Base-by-base conservation (phyloP, 1,139 yeast genomes). In the Ogataea hybrid region DNA sequence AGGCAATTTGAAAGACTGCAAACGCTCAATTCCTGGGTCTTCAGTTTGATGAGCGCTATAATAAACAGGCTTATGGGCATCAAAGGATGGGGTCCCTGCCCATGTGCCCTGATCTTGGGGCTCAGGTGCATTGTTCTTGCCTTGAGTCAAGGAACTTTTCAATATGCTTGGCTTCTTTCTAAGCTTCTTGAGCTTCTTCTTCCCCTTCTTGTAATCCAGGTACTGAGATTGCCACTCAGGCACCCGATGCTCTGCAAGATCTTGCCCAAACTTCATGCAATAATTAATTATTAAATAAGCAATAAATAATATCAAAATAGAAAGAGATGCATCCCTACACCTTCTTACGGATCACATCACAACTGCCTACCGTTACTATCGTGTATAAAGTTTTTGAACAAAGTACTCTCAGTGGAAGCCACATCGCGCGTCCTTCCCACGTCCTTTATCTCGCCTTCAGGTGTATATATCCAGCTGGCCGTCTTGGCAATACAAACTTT, bases 221-320 rank as follows among this genome's bases (percentile, higher is more conserved):
- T 88, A 87, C 60, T 84, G 88, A 47, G 77, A 78, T 53, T 79
- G 72, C 96, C 96, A 87, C 61, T 87, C 96, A 2, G 95, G 94
- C 9, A 85, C 85, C 44, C 76, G 66, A 21, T 77, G 77, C 32
- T 77, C 81, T 42, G 68, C 70, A 42, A 79, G 64, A 33, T 80
- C 74, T 48, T 76, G 83, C 12, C 77, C 82, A 55, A 79, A 79
- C 63, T 79, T 79, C 85, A 79, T 79, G 17, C 15, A 16, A n/a
- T n/a, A n/a, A 21, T 25, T 25, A 25, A 20, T 20, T 20, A 23
- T 9, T 21, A 32, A 32, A 28, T 32, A 18, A 25, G 25, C 4
- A 32, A 14, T 38, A n/a, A 16, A 11, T 38, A n/a, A 23, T 21
- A 15, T 20, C 10, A 22, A 14, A 21, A 9, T 5, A 28, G 7